Evolutionary conservation across 495 filamentous ascomycete species (phyloP).

Genomic region (Daldinia loculata): DNA sequence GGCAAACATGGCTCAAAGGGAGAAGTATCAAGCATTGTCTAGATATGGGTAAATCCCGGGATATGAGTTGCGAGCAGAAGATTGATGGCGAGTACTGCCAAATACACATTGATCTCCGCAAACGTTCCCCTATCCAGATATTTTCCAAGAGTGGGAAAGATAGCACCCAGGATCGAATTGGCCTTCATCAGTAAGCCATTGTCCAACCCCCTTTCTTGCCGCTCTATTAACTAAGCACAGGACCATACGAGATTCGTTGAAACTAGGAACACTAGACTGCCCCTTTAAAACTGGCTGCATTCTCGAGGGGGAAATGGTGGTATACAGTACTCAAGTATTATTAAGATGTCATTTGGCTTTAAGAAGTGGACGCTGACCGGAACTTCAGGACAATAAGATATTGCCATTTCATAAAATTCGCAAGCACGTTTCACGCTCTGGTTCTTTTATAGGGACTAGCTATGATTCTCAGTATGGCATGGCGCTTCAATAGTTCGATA

Average conservation of each 20-base stretch:
- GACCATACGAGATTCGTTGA: constrained; percentile 63
- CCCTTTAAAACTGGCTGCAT: constrained; percentile 71
- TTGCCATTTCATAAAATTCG: constrained; percentile 81
- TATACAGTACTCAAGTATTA: constrained; percentile 70
- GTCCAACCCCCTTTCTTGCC: constrained; percentile 36
- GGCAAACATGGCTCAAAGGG: constrained; percentile 76
- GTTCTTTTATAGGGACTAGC: constrained; percentile 70
- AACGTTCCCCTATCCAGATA: constrained; percentile 69
- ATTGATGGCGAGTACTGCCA: constrained; percentile 92
- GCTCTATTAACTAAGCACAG: constrained; percentile 40
- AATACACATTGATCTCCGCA: constrained; percentile 78
- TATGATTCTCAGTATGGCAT: constrained; percentile 71
- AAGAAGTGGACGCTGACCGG: constrained; percentile 7
- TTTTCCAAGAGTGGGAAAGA: constrained; percentile 94
- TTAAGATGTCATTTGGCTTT: not conserved
- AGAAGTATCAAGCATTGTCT: constrained; percentile 79
- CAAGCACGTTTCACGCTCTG: constrained; percentile 79
- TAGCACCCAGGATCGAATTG: constrained; percentile 73
- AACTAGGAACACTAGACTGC: constrained; percentile 64
- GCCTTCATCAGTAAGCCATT: constrained; percentile 62
- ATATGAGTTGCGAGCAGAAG: constrained; percentile 81
- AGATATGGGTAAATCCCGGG: constrained; percentile 63
- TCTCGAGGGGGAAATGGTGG: constrained; percentile 82
- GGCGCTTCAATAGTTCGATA: not conserved
- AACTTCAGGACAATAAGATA: constrained; percentile 58